These are phyloP conservation scores for Lentinula guzmanii DNA, from an alignment of 768 basidiomycete genomes.

Conservation along the genomic window DNA sequence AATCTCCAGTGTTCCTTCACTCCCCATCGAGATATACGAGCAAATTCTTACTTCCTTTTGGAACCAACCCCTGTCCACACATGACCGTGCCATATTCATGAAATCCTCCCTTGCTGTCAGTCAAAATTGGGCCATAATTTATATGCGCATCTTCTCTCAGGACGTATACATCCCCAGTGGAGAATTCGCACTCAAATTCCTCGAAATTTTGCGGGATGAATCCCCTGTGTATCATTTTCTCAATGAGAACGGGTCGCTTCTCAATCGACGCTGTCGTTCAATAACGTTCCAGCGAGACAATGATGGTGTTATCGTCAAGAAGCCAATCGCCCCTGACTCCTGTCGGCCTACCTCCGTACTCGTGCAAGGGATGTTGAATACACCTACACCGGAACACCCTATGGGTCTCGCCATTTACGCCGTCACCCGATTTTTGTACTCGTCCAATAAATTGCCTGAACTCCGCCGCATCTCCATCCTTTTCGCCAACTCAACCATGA, in stretches of 20 bases:
- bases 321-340: background rate
- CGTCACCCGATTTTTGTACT: background rate
- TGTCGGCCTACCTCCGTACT: background rate
- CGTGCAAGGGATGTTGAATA: background rate
- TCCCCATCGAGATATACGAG: background rate
- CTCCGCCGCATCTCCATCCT: background rate
- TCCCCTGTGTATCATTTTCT: background rate
- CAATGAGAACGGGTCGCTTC: background rate
- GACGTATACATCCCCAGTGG: conserved; percentile 2
- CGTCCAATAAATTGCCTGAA: background rate
- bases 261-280: background rate
- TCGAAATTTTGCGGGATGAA: background rate
- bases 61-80: background rate
- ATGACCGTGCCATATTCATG: background rate
- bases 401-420: conserved; percentile 1
- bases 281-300: background rate
- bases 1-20: background rate
- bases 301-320: background rate
- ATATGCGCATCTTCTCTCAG: background rate
- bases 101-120: conserved; percentile 1
- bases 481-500: background rate
- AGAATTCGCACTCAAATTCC: background rate
- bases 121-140: background rate
- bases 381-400: background rate
- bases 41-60: background rate